These are phyloP conservation scores for Globisporangium heterothallicum DNA, from an alignment of 352 stramenopile genomes.

Conservation along the genomic window DNA sequence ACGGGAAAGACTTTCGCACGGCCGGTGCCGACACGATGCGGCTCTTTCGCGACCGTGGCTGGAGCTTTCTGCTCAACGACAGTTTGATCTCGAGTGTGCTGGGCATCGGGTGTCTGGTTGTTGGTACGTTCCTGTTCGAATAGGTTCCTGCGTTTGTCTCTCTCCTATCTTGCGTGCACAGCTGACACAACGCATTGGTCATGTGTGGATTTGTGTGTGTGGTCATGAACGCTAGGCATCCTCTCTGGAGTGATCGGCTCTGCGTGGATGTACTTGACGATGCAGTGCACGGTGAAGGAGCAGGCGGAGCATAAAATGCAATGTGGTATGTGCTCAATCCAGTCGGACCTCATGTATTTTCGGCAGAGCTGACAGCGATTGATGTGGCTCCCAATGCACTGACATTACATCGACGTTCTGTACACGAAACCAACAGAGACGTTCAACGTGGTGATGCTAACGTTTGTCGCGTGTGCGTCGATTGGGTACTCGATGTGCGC, in stretches of 20 bases:
- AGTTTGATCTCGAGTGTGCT: conserved; percentile 76
- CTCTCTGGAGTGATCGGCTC: conserved; percentile 72
- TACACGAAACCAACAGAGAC: conserved; percentile 58
- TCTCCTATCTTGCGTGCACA: no score
- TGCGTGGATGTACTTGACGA: conserved; percentile 60
- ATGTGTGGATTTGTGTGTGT: conserved; percentile 1
- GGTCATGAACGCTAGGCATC: conserved; percentile 44
- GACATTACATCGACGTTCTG: conserved; percentile 8
- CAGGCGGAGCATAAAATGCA: conserved; percentile 24
- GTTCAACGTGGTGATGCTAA: conserved; percentile 78
- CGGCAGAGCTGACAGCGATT: neutral
- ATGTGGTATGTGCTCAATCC: conserved; percentile 50
- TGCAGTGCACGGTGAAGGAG: conserved; percentile 61
- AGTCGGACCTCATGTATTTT: no score
- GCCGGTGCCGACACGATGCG: conserved; percentile 74
- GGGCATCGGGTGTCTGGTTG: conserved; percentile 63
- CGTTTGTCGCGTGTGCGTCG: conserved; percentile 62
- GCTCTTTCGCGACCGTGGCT: conserved; percentile 77
- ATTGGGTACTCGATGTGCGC: conserved; percentile 84
- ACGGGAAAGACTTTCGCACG: conserved; percentile 75
- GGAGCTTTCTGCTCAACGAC: conserved; percentile 76
- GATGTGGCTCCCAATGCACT: neutral
- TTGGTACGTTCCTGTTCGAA: conserved; percentile 36
- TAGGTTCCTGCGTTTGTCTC: no score
- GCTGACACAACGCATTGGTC: no score